These are phyloP conservation scores for Solanum virginianum DNA, from an alignment of 257 asterid species.

Conservation along the genomic window DNA sequence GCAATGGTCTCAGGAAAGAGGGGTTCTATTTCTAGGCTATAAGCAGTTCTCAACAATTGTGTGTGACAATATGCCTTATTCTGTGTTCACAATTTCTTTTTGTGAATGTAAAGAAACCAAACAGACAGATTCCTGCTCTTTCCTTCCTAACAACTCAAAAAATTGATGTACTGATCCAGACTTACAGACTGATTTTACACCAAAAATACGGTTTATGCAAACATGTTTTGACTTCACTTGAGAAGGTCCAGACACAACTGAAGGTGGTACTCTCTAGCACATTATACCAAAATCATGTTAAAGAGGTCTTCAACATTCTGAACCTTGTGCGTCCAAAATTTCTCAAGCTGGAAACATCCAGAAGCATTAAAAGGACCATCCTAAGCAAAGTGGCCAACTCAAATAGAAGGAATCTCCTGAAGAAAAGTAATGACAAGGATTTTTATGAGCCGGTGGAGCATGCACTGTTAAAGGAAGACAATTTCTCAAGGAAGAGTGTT, in stretches of 20 bases:
- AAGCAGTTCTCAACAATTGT: conserved; percentile 79
- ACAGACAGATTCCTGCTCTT: not conserved
- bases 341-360: no score
- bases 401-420: no score
- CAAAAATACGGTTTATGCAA: not conserved
- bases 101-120: not conserved
- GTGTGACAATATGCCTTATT: conserved; percentile 24
- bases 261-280: conserved; percentile 97
- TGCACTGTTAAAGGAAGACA: no score
- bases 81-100: not conserved
- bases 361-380: no score
- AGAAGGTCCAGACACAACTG: conserved; percentile 69
- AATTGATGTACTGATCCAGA: not conserved
- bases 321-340: no score
- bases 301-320: conserved; percentile 89
- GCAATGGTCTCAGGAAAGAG: conserved; percentile 60
- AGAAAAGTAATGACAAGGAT: no score
- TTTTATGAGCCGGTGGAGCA: no score
- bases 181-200: not conserved
- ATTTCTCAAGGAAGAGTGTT: no score
- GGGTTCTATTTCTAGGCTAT: conserved; percentile 78
- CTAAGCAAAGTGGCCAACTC: no score
- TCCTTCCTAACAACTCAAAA: not conserved
- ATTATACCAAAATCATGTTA: conserved; percentile 85
- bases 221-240: conserved; percentile 69